A percentile compares a stretch with the other conserved stretches of the same genome.
Conservation (phyloP, 2,329 filamentous ascomycete species). For the Diplodia scrobiculata region DNA sequence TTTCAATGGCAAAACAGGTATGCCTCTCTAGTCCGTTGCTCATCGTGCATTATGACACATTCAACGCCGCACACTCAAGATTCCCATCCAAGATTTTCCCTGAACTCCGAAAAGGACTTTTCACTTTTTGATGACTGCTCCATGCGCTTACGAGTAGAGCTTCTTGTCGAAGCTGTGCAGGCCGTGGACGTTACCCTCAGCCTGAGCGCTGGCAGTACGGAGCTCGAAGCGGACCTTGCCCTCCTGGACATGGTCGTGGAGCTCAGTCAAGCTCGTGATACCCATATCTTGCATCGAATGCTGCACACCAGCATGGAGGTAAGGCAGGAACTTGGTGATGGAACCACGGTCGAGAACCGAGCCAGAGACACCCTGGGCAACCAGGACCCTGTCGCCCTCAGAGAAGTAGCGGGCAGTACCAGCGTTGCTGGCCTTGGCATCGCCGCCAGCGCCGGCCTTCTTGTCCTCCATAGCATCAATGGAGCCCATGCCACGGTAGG, state of each 20-base stretch:
- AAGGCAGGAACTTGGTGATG: slow-evolving; percentile 92
- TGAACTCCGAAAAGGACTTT: slow-evolving; percentile 28
- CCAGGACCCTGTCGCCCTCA: slow-evolving; percentile 89
- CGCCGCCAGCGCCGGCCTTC: slow-evolving; percentile 76
- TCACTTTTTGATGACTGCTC: slow-evolving; percentile 17
- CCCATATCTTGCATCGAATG: slow-evolving; percentile 97
- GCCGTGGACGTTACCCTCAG: slow-evolving; percentile 92
- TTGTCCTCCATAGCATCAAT: slow-evolving; percentile 99
- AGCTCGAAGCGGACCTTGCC: slow-evolving; percentile 89
- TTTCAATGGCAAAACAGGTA: slow-evolving; percentile 2
- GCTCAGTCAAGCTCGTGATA: slow-evolving; percentile 72
- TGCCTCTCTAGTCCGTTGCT: slow-evolving; percentile 4
- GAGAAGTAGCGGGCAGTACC: slow-evolving; percentile 98
- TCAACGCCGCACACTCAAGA: slow-evolving; percentile 18
- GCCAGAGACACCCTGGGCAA: slow-evolving; percentile 94
- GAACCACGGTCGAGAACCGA: slow-evolving; percentile 80
- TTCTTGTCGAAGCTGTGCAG: slow-evolving; percentile 99
- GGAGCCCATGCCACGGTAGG: slow-evolving; percentile 97
- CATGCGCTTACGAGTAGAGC: slow-evolving; percentile 73
- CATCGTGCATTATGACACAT: not conserved
- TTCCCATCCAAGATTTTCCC: slow-evolving; percentile 22
- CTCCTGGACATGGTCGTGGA: slow-evolving; percentile 73
- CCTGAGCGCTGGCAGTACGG: slow-evolving; percentile 88
- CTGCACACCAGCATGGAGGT: slow-evolving; percentile 92
- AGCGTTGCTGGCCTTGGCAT: slow-evolving; percentile 75